phyloP scores from a whole-genome alignment of 2,329 filamentous ascomycete species.

The Sordariomycetes sp. region DNA sequence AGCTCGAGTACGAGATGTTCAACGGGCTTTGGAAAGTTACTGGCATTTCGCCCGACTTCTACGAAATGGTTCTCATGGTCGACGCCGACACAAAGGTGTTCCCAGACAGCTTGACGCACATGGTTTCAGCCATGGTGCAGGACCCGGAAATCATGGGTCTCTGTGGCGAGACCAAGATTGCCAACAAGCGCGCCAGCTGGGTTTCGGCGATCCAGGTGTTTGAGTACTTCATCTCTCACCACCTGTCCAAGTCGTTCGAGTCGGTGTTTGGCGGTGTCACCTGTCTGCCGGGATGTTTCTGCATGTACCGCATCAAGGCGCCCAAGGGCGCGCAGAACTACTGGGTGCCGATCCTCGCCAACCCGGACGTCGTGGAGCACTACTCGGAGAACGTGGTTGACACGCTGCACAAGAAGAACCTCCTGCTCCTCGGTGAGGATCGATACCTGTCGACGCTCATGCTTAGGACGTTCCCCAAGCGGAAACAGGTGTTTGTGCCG shows the following conservation, averaged over 20 bases:
- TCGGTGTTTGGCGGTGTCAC: constrained; percentile 98
- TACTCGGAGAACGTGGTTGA: constrained; percentile 99
- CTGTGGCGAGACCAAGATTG: constrained; percentile 98
- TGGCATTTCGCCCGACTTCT: constrained; percentile 95
- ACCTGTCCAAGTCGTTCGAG: constrained; percentile 93
- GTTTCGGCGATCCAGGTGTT: constrained; percentile 98
- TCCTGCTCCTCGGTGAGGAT: constrained; percentile 85
- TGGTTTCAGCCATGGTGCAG: constrained; percentile 98
- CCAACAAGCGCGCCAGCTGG: constrained; percentile 92
- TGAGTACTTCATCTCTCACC: constrained; percentile 98
- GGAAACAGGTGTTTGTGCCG: constrained; percentile 96
- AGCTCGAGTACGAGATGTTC: constrained; percentile 99
- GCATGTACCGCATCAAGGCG: constrained; percentile 99
- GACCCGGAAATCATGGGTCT: constrained; percentile 99
- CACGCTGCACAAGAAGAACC: constrained; percentile 94
- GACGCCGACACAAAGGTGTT: constrained; percentile 99
- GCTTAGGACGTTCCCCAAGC: constrained; percentile 97
- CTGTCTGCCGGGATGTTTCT: constrained; percentile 96
- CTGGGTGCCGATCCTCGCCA: constrained; percentile 97
- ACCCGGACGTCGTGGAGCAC: constrained; percentile 96
- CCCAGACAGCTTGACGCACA: constrained; percentile 94
- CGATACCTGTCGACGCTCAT: constrained; percentile 93
- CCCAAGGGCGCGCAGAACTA: constrained; percentile 98
- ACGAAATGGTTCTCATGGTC: constrained; percentile 97
- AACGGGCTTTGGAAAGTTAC: constrained; percentile 98